Evolutionary conservation across 257 asterid genomes (phyloP).

Genomic region (Avicennia marina): DNA sequence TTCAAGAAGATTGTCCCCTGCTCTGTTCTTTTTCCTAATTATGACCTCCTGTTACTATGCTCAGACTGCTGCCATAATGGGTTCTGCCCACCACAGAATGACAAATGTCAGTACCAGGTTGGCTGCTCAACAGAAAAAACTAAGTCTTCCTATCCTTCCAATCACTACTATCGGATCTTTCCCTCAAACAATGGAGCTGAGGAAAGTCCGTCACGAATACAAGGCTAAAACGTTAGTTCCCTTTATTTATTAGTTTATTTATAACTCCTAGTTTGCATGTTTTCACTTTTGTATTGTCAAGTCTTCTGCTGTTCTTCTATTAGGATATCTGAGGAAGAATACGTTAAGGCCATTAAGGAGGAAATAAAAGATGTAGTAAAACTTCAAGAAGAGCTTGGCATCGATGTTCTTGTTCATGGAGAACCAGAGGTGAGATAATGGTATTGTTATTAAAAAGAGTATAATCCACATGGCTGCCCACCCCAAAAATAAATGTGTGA

Average conservation of each 20-base stretch:
- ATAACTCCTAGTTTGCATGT: background rate
- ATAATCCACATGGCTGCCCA: too few species aligned
- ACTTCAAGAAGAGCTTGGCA: conserved; percentile 97
- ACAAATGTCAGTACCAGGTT: conserved; percentile 90
- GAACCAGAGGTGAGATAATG: conserved; percentile 92
- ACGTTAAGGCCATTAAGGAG: conserved; percentile 66
- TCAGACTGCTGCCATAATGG: conserved; percentile 77
- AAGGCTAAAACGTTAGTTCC: conserved; percentile 79
- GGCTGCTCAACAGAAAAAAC: conserved; percentile 94
- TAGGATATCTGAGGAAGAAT: conserved; percentile 91
- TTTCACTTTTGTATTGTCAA: background rate
- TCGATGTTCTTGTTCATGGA: conserved; percentile 98
- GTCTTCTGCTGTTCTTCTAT: conserved; percentile 16
- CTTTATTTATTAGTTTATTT: background rate
- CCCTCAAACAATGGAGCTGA: conserved; percentile 89
- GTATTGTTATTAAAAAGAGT: too few species aligned
- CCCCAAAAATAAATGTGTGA: too few species aligned
- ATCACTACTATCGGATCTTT: conserved; percentile 97
- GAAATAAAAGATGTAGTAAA: conserved; percentile 89
- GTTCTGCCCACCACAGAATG: conserved; percentile 96
- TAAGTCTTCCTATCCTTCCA: conserved; percentile 92
- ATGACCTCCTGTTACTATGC: background rate
- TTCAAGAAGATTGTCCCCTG: too few species aligned
- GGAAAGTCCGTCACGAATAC: conserved; percentile 95
- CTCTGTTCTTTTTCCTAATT: too few species aligned